Percentiles rank a stretch among this genome's conserved stretches.
phyloP scores from a whole-genome alignment of 768 basidiomycete species.

The Galerina sulciceps region DNA sequence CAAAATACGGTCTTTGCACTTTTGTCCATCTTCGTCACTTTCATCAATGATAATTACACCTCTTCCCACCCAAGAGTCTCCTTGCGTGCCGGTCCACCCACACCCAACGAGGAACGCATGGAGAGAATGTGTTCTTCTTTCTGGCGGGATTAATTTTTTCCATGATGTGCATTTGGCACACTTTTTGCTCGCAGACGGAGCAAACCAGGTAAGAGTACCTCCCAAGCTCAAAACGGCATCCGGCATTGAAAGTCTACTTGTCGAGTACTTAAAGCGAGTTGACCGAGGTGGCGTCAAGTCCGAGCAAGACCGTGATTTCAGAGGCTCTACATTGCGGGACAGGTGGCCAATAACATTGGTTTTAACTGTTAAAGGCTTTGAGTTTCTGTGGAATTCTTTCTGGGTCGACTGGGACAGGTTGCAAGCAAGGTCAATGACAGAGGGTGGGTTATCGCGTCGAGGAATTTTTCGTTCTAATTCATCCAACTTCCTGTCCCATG shows the following conservation, averaged over 20 bases:
- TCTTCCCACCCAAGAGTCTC: constrained; percentile 14
- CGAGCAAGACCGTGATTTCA: no score
- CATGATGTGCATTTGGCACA: constrained; percentile 31
- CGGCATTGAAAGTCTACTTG: neutral
- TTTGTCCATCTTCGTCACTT: constrained; percentile 14
- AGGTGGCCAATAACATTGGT: constrained; percentile 3
- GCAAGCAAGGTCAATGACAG: neutral
- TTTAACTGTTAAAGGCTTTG: constrained; percentile 2
- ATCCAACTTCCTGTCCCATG: constrained; percentile 48
- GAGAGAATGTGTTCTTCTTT: constrained; percentile 42
- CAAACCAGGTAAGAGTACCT: constrained; percentile 28
- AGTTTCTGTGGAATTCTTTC: neutral
- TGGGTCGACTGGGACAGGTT: neutral
- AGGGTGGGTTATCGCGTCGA: neutral
- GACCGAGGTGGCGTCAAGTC: neutral
- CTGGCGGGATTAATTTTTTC: constrained; percentile 34
- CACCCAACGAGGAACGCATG: constrained; percentile 53
- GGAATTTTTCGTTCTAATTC: neutral
- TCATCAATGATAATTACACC: constrained; percentile 46
- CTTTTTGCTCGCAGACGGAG: constrained; percentile 19
- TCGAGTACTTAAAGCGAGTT: neutral
- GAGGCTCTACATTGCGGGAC: neutral
- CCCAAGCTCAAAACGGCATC: neutral
- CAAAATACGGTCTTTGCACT: constrained; percentile 9
- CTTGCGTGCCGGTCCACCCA: constrained; percentile 37